These are phyloP conservation scores for Starmerella tilneyi DNA, from an alignment of 805 yeast genomes.

Conservation along the genomic window DNA sequence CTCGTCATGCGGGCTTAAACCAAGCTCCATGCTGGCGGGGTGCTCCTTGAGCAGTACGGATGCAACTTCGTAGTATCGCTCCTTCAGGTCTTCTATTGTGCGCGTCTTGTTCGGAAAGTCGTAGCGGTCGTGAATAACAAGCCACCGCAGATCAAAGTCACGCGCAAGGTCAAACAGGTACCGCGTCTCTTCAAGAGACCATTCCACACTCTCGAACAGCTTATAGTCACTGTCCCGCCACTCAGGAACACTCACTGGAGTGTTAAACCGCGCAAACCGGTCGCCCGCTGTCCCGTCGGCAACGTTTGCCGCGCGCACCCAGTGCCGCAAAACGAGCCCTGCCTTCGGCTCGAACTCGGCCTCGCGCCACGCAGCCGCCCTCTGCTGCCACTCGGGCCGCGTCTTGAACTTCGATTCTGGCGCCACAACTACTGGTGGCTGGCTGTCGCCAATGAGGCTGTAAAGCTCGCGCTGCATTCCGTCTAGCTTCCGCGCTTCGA, in stretches of 20 bases:
- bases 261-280: slow-evolving; percentile 65
- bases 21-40: slow-evolving; percentile 31
- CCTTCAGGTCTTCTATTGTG: slow-evolving; percentile 69
- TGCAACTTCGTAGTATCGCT: slow-evolving; percentile 63
- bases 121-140: slow-evolving; percentile 54
- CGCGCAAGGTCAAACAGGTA: slow-evolving; percentile 58
- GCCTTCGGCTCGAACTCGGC: slow-evolving; percentile 48
- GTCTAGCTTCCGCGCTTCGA: slow-evolving; percentile 31
- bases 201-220: slow-evolving; percentile 39
- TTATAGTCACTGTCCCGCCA: slow-evolving; percentile 53
- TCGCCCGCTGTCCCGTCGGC: slow-evolving; percentile 37
- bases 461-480: slow-evolving; percentile 88
- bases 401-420: slow-evolving; percentile 48
- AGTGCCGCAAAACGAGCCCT: slow-evolving; percentile 54
- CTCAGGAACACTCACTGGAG: slow-evolving; percentile 56
- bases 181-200: slow-evolving; percentile 71
- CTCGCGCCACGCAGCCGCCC: slow-evolving; percentile 76
- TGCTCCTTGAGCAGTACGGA: slow-evolving; percentile 39
- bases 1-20: slow-evolving; percentile 37
- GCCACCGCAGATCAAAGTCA: slow-evolving; percentile 57
- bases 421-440: slow-evolving; percentile 69
- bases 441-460: slow-evolving; percentile 78
- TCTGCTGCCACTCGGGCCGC: slow-evolving; percentile 47
- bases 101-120: slow-evolving; percentile 30
- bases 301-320: slow-evolving; percentile 48